phyloP scores from a whole-genome alignment of 306 rosid genomes.

The Mucuna pruriens region DNA sequence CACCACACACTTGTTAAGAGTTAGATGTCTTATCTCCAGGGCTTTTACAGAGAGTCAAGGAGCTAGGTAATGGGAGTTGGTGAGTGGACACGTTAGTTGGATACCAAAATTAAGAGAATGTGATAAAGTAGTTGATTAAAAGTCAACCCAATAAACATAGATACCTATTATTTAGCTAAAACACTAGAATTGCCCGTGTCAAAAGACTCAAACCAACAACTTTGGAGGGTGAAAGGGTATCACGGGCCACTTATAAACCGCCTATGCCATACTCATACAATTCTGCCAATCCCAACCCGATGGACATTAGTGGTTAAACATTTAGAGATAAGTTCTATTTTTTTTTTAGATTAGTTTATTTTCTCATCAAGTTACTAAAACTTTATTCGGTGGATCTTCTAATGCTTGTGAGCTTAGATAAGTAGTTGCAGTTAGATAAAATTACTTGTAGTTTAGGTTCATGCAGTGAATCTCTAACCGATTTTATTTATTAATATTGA shows the following conservation, averaged over 20 bases:
- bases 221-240: slow-evolving; percentile 29
- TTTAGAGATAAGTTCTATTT: no score
- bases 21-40: not conserved
- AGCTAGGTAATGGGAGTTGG: slow-evolving; percentile 24
- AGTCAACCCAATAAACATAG: slow-evolving; percentile 43
- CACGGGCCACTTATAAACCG: slow-evolving; percentile 41
- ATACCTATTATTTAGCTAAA: slow-evolving; percentile 33
- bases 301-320: no score
- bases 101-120: slow-evolving; percentile 29
- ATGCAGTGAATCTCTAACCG: no score
- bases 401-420: no score
- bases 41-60: slow-evolving; percentile 4
- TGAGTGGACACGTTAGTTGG: slow-evolving; percentile 43
- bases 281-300: no score
- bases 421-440: no score
- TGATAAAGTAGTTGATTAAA: slow-evolving; percentile 24
- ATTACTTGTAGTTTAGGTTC: no score
- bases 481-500: not conserved
- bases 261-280: no score
- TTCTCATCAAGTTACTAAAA: not conserved
- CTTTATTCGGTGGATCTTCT: no score
- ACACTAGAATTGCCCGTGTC: slow-evolving; percentile 2
- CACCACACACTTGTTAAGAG: not conserved
- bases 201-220: slow-evolving; percentile 3
- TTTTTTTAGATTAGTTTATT: not conserved